Conservation (phyloP, 1,284 basidiomycete species). For the Sanghuangporus weigelae region DNA sequence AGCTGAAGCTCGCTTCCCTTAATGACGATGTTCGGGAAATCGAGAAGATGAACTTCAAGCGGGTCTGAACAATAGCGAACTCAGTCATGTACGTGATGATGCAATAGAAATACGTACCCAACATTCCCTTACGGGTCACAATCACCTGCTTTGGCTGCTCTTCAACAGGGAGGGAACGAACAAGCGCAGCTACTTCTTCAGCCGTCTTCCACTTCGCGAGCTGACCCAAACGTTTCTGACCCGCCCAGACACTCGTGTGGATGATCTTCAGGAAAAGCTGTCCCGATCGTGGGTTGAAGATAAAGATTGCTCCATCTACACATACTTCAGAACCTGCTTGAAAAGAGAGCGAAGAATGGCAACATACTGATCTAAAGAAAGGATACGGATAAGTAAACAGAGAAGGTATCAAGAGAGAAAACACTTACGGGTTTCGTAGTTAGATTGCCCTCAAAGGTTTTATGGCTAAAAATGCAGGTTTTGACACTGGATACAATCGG, state of each 20-base stretch:
- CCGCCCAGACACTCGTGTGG: constrained; percentile 99
- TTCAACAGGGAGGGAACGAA: constrained; percentile 96
- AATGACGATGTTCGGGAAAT: constrained; percentile 99
- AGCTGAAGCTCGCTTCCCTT: constrained; percentile 98
- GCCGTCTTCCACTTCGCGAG: constrained; percentile 99
- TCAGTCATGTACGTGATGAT: constrained; percentile 4
- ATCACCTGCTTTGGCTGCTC: constrained; percentile 99
- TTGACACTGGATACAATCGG: constrained; percentile 1
- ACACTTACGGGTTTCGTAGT: constrained; percentile 98
- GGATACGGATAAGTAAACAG: not conserved
- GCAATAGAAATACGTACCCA: constrained; percentile 47
- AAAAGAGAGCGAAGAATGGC: not conserved
- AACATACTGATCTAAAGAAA: constrained; percentile 22
- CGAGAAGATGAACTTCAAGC: constrained; percentile 95
- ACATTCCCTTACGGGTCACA: constrained; percentile 99
- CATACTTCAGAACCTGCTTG: constrained; percentile 3
- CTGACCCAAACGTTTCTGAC: constrained; percentile 99
- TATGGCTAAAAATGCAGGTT: constrained; percentile 53
- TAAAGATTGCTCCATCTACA: constrained; percentile 95
- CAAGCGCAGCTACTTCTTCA: constrained; percentile 97
- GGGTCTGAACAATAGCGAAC: constrained; percentile 51
- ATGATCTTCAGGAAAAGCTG: constrained; percentile 99
- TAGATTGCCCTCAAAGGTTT: constrained; percentile 99
- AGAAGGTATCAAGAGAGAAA: not conserved
- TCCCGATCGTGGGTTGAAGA: constrained; percentile 98